Conservation (phyloP, 495 filamentous ascomycete genomes). For the Massariosphaeria phaeospora region DNA sequence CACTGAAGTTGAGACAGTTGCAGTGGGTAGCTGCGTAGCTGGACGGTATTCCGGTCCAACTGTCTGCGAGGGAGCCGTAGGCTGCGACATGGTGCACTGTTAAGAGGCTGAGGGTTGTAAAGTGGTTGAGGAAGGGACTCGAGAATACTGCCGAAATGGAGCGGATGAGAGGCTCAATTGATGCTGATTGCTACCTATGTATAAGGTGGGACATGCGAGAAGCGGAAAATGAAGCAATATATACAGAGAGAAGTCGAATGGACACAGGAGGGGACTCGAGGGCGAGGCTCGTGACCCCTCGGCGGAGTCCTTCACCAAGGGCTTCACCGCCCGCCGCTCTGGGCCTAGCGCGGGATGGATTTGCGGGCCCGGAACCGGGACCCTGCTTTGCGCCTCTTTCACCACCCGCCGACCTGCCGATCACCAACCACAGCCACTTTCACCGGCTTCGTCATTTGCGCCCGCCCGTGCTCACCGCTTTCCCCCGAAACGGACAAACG, state of each 20-base stretch:
- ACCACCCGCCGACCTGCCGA: too few species aligned
- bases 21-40: constrained; percentile 73
- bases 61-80: constrained; percentile 57
- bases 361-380: too few species aligned
- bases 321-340: too few species aligned
- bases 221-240: not conserved
- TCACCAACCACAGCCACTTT: constrained; percentile 6
- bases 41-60: constrained; percentile 77
- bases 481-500: constrained; percentile 5
- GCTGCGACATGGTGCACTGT: constrained; percentile 2
- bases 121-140: too few species aligned
- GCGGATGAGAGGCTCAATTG: too few species aligned
- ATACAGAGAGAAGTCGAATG: constrained; percentile 3
- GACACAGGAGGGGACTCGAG: not conserved
- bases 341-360: too few species aligned
- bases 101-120: not conserved
- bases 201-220: not conserved
- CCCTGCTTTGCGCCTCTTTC: constrained; percentile 5
- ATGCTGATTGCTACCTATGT: not conserved
- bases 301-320: constrained; percentile 15
- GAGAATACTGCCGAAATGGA: too few species aligned
- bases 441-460: constrained; percentile 9
- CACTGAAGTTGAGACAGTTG: constrained; percentile 83
- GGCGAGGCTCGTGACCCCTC: constrained; percentile 27
- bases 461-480: not conserved